Base-by-base conservation (phyloP, 2,329 filamentous ascomycete genomes). In the Didymella exigua region DNA sequence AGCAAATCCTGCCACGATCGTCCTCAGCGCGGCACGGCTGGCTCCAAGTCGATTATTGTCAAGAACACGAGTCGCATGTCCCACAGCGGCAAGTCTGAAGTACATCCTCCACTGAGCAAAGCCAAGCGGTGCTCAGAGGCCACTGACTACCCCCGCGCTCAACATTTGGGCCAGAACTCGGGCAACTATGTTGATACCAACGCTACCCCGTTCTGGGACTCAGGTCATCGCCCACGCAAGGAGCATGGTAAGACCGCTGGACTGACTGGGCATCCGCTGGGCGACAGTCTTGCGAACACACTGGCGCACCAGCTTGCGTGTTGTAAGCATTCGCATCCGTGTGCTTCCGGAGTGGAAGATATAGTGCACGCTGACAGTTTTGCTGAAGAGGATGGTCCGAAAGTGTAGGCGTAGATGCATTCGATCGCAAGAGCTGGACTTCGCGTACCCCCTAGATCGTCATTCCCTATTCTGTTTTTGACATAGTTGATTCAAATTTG, bases 1-100 rank as follows among this genome's bases (percentile, higher is more conserved):
- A 57, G 44, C 49, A 56, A 56, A 38, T 38, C 53, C 7, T 37
- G 11, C 27, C 53, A 51, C 31, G 38, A 48, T 23, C 19, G 38
- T 16, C 24, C 48, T 4, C 47, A 56, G 38, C 46, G 42, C 30
- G 52, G 52, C 46, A 50, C 37, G 30, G 45, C 46, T 13, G 46
- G 41, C 10, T 46, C 29, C 18, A 36, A 46, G 26, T 50, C 47
- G 4, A 11, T 47, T 6, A 37, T 8, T 21, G 21, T 41, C 26
- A 48, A 47, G 29, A 56, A 46, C 31, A 33, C 11, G 18, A 16
- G 16, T 23, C 45, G n/a, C 21, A n/a, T 38, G 21, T 24, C 24
- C 13, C 36, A 38, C 36, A 38, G 36, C 31, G 46, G 46, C 36
- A 46, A 42, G 18, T 47, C 36, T 16, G 26, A 19, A 4, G 44